Conservation (phyloP, 495 filamentous ascomycete species). For the Aspergillus sparsus region DNA sequence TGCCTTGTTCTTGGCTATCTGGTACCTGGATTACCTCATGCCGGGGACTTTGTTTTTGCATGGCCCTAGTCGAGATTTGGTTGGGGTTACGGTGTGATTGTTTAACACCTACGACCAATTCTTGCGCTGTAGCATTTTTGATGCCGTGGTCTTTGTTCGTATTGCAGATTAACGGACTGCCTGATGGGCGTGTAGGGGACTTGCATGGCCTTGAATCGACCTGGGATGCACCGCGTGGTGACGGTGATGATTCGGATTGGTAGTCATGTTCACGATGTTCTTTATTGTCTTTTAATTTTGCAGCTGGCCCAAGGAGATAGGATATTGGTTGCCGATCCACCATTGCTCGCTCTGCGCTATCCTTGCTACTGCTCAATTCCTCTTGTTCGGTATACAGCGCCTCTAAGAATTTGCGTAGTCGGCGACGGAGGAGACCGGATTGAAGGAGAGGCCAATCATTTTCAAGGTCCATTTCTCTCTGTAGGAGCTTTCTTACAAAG, state of each 20-base stretch:
- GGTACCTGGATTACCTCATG: slow-evolving; percentile 35
- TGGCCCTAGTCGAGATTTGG: neutral
- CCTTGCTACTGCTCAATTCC: slow-evolving; percentile 24
- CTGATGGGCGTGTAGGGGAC: neutral
- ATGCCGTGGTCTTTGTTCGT: neutral
- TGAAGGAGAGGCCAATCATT: slow-evolving; percentile 57
- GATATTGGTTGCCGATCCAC: slow-evolving; percentile 37
- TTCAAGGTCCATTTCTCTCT: slow-evolving; percentile 44
- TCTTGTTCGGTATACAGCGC: slow-evolving; percentile 50
- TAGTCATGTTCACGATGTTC: neutral
- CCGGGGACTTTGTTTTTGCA: neutral
- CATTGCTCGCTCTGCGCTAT: slow-evolving; percentile 23
- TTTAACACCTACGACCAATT: neutral
- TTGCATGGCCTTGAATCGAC: neutral
- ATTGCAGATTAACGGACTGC: neutral
- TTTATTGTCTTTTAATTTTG: neutral
- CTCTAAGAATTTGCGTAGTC: slow-evolving; percentile 55
- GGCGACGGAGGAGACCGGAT: slow-evolving; percentile 52
- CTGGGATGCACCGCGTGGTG: neutral
- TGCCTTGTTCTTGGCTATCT: slow-evolving; percentile 34
- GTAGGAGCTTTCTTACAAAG: slow-evolving; percentile 61
- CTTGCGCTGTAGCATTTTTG: neutral
- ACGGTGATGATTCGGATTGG: neutral
- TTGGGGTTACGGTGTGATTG: neutral
- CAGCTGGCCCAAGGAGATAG: slow-evolving; percentile 35